Evolutionary conservation across 805 yeast genomes (phyloP).

Genomic region (Yamadazyma laniorum): DNA sequence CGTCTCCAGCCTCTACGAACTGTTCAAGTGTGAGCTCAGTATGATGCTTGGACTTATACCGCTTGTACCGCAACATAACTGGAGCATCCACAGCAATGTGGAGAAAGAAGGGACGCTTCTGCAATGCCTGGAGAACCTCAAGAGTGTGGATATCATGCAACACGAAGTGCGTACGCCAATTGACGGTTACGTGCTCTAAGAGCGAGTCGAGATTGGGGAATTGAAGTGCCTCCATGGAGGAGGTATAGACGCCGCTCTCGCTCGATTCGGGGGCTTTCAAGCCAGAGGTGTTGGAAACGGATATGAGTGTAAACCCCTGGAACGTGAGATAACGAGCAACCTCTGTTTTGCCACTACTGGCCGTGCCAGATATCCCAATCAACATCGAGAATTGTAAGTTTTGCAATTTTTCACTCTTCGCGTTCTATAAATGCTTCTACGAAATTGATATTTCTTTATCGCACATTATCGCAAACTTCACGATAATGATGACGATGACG

Average conservation of each 20-base stretch:
- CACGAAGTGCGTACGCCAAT: constrained; percentile 67
- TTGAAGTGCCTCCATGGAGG: constrained; percentile 10
- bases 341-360: constrained; percentile 64
- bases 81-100: constrained; percentile 82
- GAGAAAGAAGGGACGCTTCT: constrained; percentile 78
- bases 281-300: not conserved
- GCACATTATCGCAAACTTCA: too few relatives aligned
- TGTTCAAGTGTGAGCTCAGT: constrained; percentile 23
- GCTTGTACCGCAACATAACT: constrained; percentile 42
- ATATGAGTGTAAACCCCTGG: constrained; percentile 49
- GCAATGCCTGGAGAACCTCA: constrained; percentile 44
- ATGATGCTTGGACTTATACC: constrained; percentile 21
- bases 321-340: constrained; percentile 55
- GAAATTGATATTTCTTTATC: too few relatives aligned
- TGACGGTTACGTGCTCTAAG: constrained; percentile 57
- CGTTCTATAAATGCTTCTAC: too few relatives aligned
- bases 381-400: constrained; percentile 45
- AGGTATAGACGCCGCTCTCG: constrained; percentile 1
- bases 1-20: constrained; percentile 36
- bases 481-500: not conserved
- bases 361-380: constrained; percentile 71
- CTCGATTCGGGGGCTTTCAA: not conserved
- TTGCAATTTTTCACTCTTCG: too few relatives aligned
- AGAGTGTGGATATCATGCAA: constrained; percentile 47
- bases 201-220: constrained; percentile 47